A percentile compares a stretch with the other conserved stretches of the same genome.
Conservation (phyloP, 2,329 filamentous ascomycete species). For the Trichoderma sp. region DNA sequence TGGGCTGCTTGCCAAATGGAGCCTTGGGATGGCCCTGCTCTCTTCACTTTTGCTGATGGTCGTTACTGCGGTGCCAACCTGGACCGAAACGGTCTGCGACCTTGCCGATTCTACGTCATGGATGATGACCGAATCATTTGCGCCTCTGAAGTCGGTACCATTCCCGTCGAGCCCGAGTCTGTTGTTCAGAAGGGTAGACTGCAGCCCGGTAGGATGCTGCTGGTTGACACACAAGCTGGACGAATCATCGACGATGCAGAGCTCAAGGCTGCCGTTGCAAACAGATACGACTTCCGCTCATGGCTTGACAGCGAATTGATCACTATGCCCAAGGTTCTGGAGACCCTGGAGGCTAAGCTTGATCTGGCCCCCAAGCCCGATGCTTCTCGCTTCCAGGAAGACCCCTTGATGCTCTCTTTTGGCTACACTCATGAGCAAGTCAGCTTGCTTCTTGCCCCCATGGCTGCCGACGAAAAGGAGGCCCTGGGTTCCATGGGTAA, state of each 20-base stretch:
- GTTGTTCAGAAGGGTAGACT: conserved; percentile 91
- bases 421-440: conserved; percentile 96
- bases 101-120: conserved; percentile 95
- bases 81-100: conserved; percentile 90
- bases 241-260: conserved; percentile 94
- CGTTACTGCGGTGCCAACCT: conserved; percentile 96
- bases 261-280: conserved; percentile 84
- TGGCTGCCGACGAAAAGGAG: conserved; percentile 97
- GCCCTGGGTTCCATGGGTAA: conserved; percentile 98
- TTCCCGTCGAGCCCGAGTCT: conserved; percentile 83
- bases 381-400: conserved; percentile 71
- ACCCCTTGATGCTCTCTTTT: conserved; percentile 79
- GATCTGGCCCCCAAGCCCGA: conserved; percentile 68
- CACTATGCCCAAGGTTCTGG: conserved; percentile 71
- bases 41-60: conserved; percentile 96
- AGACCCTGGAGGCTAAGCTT: conserved; percentile 56
- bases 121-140: conserved; percentile 97
- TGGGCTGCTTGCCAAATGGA: conserved; percentile 99
- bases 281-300: conserved; percentile 78
- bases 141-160: conserved; percentile 93
- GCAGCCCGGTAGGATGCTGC: conserved; percentile 91
- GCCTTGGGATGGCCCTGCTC: conserved; percentile 93
- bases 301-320: conserved; percentile 88
- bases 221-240: conserved; percentile 85
- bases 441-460: conserved; percentile 84